phyloP scores from a whole-genome alignment of 768 basidiomycete species.

The Leccinum barrowsii region DNA sequence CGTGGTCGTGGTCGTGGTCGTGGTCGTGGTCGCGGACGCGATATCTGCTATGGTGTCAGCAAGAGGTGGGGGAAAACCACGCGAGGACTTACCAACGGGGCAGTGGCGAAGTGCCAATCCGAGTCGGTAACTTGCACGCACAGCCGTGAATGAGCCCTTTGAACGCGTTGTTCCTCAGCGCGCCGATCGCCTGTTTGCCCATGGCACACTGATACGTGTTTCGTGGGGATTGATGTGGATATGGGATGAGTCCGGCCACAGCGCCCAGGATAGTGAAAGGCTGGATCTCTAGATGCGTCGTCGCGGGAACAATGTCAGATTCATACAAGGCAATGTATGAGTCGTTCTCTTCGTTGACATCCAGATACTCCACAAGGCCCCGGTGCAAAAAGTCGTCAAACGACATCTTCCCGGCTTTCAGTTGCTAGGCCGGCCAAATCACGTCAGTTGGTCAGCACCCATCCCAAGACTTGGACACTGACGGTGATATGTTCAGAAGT shows the following conservation, averaged over 20 bases:
- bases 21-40: too few relatives aligned
- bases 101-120: too few relatives aligned
- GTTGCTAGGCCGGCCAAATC: slow-evolving; percentile 44
- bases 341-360: slow-evolving; percentile 99
- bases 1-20: too few relatives aligned
- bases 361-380: slow-evolving; percentile 95
- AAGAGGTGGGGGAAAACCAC: too few relatives aligned
- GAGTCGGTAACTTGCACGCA: too few relatives aligned
- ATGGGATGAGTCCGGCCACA: slow-evolving; percentile 97
- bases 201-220: slow-evolving; percentile 99
- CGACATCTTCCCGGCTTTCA: slow-evolving; percentile 72
- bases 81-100: too few relatives aligned
- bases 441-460: slow-evolving; percentile 3
- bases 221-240: slow-evolving; percentile 97
- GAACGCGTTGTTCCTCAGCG: too few relatives aligned
- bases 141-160: too few relatives aligned
- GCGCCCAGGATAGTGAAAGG: slow-evolving; percentile 97
- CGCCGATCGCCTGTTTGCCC: slow-evolving; percentile 99
- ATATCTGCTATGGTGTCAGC: too few relatives aligned
- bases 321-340: slow-evolving; percentile 95
- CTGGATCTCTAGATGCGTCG: slow-evolving; percentile 97
- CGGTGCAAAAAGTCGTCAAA: slow-evolving; percentile 94
- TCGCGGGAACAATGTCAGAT: slow-evolving; percentile 70
- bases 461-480: slow-evolving; percentile 10
- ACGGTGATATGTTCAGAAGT: slow-evolving; percentile 78